Evolutionary conservation across 2,329 filamentous ascomycete genomes (phyloP), one percentile per base, ranked within the genome.

Genomic region (Passalora sequoiae): DNA sequence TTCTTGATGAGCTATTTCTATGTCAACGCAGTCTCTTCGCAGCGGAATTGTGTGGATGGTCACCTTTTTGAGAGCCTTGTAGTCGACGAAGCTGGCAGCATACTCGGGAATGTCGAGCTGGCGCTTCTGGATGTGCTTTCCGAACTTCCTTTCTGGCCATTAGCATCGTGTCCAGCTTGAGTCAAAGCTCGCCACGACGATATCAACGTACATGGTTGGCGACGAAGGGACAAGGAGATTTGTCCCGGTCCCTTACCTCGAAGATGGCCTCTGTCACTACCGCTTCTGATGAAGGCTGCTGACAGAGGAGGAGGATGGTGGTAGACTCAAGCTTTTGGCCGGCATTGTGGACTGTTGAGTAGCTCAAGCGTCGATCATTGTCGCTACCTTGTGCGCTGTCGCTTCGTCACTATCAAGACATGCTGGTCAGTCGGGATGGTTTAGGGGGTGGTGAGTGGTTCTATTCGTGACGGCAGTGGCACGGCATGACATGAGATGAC

Each of bases 51-150:
- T n/a, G 8, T 28, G n/a, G n/a, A n/a, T n/a, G n/a, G n/a, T n/a
- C 64, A 94, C 92, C 87, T 97, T 97, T 71, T 98, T 98, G 58
- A 98, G 76, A 48, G 89, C 89, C 73, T 98, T 98, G 75, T 98
- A 98, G 71, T 98, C 96, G 59, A 97, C 89, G 66, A 98, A 98
- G 70, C 89, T 96, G 54, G 91, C 89, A 50, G 92, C 91, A 83
- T 98, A 98, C 78, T 98, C 92, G 48, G 92, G 92, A 48, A 98
- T 89, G 68, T 98, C 92, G 62, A 98, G 86, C 77, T 98, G 92
- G 66, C 89, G 84, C 75, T 95, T 95, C 75, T 97, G 92, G 57
- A 98, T 95, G 67, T 96, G 88, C 76, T 98, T 98, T 69, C 92
- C 92, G 74, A 98, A 98, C 80, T 98, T 98, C 92, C 91, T 98